These are phyloP conservation scores for Murraya paniculata DNA, from an alignment of 345 rosid species.

Conservation along the genomic window DNA sequence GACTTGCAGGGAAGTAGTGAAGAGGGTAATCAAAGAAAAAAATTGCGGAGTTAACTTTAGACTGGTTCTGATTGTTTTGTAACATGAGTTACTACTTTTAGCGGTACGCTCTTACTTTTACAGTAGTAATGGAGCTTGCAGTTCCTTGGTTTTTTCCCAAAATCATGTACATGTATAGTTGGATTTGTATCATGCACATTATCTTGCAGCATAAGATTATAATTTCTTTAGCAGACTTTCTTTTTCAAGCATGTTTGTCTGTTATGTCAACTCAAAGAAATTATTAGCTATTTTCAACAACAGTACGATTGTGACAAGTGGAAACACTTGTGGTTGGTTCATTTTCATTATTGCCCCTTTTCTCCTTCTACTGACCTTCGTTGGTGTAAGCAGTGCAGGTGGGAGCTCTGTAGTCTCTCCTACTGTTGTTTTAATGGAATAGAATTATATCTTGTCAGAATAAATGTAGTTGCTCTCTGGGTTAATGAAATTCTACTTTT, in stretches of 20 bases:
- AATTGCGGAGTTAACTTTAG: conserved; percentile 59
- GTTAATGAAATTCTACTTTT: neutral
- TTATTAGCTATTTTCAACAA: conserved; percentile 4
- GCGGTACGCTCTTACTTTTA: conserved; percentile 32
- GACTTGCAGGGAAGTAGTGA: conserved; percentile 66
- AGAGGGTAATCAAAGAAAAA: conserved; percentile 72
- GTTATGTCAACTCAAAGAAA: conserved; percentile 13
- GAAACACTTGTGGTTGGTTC: neutral
- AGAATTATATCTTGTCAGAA: neutral
- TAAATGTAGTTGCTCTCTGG: neutral
- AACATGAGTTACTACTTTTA: conserved; percentile 30
- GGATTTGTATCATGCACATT: conserved; percentile 42
- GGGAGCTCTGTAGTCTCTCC: too few relatives aligned
- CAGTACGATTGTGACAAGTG: neutral
- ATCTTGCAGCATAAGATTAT: conserved; percentile 26
- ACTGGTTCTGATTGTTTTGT: conserved; percentile 38
- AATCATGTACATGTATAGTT: conserved; percentile 52
- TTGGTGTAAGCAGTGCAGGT: neutral
- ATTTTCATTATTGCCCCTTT: neutral
- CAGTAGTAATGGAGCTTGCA: conserved; percentile 23
- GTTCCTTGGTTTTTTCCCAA: conserved; percentile 24
- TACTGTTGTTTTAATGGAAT: neutral
- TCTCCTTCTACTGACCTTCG: neutral
- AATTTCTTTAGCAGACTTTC: conserved; percentile 16
- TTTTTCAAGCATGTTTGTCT: conserved; percentile 8